Evolutionary conservation across 345 rosid genomes (phyloP).

Genomic region (Brassica juncea): DNA sequence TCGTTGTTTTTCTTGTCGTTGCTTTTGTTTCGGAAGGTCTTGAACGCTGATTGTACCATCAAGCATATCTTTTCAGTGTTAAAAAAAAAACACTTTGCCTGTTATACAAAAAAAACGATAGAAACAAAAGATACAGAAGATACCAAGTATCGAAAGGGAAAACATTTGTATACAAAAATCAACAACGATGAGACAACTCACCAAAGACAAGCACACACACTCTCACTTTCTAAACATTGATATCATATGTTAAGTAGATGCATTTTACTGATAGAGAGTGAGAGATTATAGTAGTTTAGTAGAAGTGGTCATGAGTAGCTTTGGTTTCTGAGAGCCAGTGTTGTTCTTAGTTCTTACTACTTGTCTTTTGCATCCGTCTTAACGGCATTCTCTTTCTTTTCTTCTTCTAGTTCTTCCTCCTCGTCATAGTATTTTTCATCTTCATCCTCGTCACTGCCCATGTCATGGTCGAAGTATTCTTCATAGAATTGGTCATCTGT

Average conservation of each 20-base stretch:
- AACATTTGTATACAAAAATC: constrained; percentile 32
- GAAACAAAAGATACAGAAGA: background rate
- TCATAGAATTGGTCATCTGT: constrained; percentile 48
- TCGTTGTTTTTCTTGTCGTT: no score
- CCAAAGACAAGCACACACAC: constrained; percentile 33
- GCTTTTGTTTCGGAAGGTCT: no score
- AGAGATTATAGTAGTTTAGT: constrained; percentile 17
- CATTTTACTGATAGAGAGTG: constrained; percentile 6
- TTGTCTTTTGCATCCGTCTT: constrained; percentile 18
- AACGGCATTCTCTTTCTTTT: constrained; percentile 24
- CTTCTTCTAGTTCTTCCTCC: constrained; percentile 26
- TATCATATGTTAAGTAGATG: constrained; percentile 21
- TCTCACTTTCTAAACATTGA: constrained; percentile 9
- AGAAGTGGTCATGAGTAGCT: constrained; percentile 28
- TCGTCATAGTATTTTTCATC: constrained; percentile 50
- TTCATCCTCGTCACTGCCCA: constrained; percentile 44
- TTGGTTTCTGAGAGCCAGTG: constrained; percentile 1
- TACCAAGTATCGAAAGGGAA: constrained; percentile 9
- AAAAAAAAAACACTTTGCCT: background rate
- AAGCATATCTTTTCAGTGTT: no score
- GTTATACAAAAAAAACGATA: background rate
- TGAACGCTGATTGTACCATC: no score
- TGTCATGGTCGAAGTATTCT: constrained; percentile 45
- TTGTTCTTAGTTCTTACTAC: constrained; percentile 13
- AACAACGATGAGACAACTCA: constrained; percentile 35